phyloP scores from a whole-genome alignment of 2,329 filamentous ascomycete species.

The Cordyceps sp. region DNA sequence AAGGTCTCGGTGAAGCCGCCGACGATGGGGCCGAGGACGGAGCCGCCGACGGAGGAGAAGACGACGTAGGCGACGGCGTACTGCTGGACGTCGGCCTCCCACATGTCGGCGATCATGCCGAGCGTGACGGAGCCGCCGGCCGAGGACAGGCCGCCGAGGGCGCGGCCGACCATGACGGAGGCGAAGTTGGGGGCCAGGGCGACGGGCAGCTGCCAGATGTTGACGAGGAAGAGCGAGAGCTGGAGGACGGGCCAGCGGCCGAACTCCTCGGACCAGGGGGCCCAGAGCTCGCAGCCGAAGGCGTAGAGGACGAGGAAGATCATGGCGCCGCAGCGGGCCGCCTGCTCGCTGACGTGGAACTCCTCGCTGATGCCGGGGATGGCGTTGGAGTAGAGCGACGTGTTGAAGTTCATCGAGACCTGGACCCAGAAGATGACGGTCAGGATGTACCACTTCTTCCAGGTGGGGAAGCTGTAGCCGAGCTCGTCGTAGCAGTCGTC shows the following conservation, averaged over 20 bases:
- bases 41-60: conserved; percentile 65
- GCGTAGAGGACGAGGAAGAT: conserved; percentile 68
- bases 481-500: conserved; percentile 49
- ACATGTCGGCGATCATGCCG: conserved; percentile 62
- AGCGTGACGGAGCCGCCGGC: conserved; percentile 59
- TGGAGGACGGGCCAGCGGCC: conserved; percentile 65
- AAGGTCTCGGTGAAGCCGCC: conserved; percentile 58
- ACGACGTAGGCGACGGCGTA: conserved; percentile 63
- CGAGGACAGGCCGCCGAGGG: conserved; percentile 52
- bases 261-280: conserved; percentile 73
- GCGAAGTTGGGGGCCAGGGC: conserved; percentile 58
- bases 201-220: conserved; percentile 59
- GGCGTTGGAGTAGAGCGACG: conserved; percentile 56
- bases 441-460: conserved; percentile 58
- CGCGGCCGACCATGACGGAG: conserved; percentile 52
- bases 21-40: conserved; percentile 60
- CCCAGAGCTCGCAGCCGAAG: conserved; percentile 79
- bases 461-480: conserved; percentile 40
- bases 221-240: conserved; percentile 56
- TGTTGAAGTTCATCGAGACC: conserved; percentile 68
- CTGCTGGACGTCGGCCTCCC: conserved; percentile 54
- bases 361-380: conserved; percentile 47
- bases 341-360: conserved; percentile 51
- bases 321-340: conserved; percentile 56
- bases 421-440: conserved; percentile 59